A percentile compares a stretch with the other conserved stretches of the same genome.
Conservation (phyloP, 169 alveolate genomes). For the Plasmodium berghei region DNA sequence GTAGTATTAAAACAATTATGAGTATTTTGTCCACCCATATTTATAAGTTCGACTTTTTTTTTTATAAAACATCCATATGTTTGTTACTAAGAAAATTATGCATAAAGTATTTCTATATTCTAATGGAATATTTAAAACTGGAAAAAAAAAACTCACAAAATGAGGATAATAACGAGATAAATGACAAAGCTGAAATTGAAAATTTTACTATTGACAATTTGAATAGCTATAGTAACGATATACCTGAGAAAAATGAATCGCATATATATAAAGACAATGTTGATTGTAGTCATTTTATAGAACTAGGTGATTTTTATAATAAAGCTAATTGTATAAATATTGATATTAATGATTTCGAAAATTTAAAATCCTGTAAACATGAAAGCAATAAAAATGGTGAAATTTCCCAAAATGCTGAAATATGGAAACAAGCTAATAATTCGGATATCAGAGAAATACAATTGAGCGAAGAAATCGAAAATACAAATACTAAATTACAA, state of each 20-base stretch:
- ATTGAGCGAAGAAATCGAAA: no score
- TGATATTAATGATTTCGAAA: no score
- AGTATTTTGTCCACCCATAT: conserved; percentile 69
- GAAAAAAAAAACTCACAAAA: conserved; percentile 15
- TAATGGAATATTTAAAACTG: conserved; percentile 39
- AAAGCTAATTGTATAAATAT: no score
- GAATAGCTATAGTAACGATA: background rate
- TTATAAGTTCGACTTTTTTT: conserved; percentile 56
- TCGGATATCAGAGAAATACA: no score
- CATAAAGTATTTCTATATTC: conserved; percentile 28
- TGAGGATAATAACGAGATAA: background rate
- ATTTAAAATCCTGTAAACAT: no score
- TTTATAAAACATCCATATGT: conserved; percentile 74
- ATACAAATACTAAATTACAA: no score
- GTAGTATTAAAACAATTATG: conserved; percentile 76
- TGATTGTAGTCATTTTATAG: background rate
- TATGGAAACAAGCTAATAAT: no score
- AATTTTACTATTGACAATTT: background rate
- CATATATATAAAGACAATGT: background rate
- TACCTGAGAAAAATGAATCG: background rate
- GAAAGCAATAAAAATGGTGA: no score
- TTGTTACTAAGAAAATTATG: conserved; percentile 34
- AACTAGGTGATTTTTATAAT: background rate
- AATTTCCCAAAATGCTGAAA: no score
- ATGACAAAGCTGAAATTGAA: background rate